Base-by-base conservation (phyloP, 1,284 basidiomycete species). In the Meira nashicola region DNA sequence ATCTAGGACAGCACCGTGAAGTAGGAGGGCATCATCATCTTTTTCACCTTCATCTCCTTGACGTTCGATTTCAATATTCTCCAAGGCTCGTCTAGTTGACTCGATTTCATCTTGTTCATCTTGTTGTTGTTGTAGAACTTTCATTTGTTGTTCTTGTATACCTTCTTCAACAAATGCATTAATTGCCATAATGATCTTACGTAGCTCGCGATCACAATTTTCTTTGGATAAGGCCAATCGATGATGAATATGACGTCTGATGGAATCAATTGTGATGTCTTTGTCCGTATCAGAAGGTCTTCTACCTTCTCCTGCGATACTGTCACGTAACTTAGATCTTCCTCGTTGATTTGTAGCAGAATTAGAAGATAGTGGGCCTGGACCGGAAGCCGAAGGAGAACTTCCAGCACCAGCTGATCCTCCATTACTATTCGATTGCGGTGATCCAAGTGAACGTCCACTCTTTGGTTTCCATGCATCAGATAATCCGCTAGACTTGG, bases 171-270 rank as follows among this genome's bases (percentile, higher is more conserved):
- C 95, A 80, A 91, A 96, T 33, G 86, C 81, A 62, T 93, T 94
- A 82, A 98, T 92, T 60, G 87, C 89, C 77, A 89, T 87, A 56
- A 94, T 89, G 72, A 96, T 89, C 70, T 90, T 87, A 74, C 88
- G 86, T 11, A 98, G 84, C 75, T 95, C 92, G 80, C 89, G 89
- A 84, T 98, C 92, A 82, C 94, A 98, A 67, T 90, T 89, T 57
- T 89, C 86, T 82, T 98, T 98, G 60, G 94, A 92, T 0, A 88
- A 88, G 79, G 89, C 89, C 78, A 97, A 86, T 57, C 94, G 88
- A 70, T 92, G 86, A 50, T 89, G 90, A 72, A 97, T 90, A 81
- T 97, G 93, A 60, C 91, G 86, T 58, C 90, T 84, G 63, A 97
- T 92, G 71, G 92, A 94, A 47, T 70, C 58, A 60, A 76, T 76